These are phyloP conservation scores for Helicocarpus griseus DNA, from an alignment of 2,329 filamentous ascomycete species.

Conservation along the genomic window DNA sequence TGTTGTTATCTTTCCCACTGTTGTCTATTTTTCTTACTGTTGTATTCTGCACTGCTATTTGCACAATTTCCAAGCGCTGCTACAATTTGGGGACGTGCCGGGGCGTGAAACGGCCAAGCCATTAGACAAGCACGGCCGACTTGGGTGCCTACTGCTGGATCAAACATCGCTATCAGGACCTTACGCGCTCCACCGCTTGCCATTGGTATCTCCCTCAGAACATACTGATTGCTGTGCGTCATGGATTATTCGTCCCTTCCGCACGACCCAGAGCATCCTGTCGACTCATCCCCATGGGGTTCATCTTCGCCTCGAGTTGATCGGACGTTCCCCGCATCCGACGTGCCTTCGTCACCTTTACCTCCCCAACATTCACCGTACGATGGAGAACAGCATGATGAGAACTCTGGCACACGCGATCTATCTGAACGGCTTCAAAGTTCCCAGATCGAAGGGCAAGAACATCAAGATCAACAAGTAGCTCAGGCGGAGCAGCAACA, in stretches of 20 bases:
- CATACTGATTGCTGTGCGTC: not conserved
- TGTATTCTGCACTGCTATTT: not conserved
- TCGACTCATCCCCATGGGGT: constrained; percentile 54
- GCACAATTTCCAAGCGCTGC: not conserved
- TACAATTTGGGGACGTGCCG: not conserved
- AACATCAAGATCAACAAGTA: constrained; percentile 28
- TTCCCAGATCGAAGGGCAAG: constrained; percentile 29
- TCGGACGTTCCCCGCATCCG: constrained; percentile 31
- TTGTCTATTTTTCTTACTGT: not conserved
- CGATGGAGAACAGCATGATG: constrained; percentile 10
- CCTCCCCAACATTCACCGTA: constrained; percentile 28
- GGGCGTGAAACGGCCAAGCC: not conserved
- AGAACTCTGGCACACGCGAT: constrained; percentile 23
- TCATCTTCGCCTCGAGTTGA: constrained; percentile 48
- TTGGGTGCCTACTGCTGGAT: not conserved
- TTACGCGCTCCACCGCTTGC: not conserved
- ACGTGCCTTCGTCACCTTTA: constrained; percentile 34
- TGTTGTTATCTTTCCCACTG: not conserved
- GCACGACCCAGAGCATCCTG: constrained; percentile 49
- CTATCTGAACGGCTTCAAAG: constrained; percentile 34
- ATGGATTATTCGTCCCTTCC: constrained; percentile 60
- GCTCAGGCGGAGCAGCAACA: constrained; percentile 12
- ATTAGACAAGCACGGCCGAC: not conserved
- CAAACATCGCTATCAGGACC: not conserved
- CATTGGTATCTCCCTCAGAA: not conserved